Base-by-base conservation (phyloP, 139 green algal species). In the Spirogloea muscicola region DNA sequence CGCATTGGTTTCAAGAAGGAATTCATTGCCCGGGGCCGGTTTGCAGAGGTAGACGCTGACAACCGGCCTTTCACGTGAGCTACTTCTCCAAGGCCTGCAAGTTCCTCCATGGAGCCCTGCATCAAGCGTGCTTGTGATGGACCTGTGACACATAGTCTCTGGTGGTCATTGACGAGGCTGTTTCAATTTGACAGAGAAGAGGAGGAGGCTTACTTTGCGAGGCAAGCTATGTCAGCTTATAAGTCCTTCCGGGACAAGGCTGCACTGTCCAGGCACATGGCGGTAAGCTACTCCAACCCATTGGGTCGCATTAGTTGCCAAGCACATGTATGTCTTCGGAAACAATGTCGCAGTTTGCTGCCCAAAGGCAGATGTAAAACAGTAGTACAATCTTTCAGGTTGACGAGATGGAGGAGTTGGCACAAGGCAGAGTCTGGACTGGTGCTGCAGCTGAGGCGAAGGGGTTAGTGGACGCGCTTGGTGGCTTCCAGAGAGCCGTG, bases 381-480 rank as follows among this genome's bases (percentile, higher is more conserved):
- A 55, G 21, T 55, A 55, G 21, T 21, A n/a, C n/a, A n/a, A 21
- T 55, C 21, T 55, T 55, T 31, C 70, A 79, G 70, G 58, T 84
- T 1, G 86, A 91, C 49, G 43, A 70, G 0, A 87, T 92, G 84
- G 77, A 90, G 76, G 60, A 83, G 44, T 33, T 82, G 37, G 84
- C 84, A 34, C 91, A 97, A 82, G 92, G 92, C 29, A 80, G 93
- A 1, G 91, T 97, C 51, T 97, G 93, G 93, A 89, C 84, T 10
- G 93, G 93, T 16, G 51, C 49, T 31, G 52, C 61, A 0, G 93
- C 92, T 1, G 51, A 87, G 9, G 31, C 87, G 44, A 36, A 75
- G 18, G 84, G 91, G 4, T 85, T 97, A 74, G 88, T 97, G 6
- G 93, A 97, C 74, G 81, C 79, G 1, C 49, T 96, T 58, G 93